Evolutionary conservation across 176 grass and related monocot genomes (phyloP).

Genomic region (Aegilops umbellulata): DNA sequence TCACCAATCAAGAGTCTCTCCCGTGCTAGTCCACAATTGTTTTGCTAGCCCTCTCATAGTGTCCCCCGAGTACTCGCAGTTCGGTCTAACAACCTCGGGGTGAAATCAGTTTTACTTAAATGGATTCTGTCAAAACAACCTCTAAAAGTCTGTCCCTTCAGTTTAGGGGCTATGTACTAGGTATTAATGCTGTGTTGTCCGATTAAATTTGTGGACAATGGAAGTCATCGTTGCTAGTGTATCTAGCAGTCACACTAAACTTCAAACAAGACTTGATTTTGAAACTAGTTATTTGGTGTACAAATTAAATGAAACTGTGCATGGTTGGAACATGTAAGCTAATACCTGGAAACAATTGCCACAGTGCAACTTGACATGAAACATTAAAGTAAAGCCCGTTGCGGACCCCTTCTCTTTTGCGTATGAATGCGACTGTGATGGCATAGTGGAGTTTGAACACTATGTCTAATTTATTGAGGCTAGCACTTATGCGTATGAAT

Average conservation of each 20-base stretch:
- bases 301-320: neutral
- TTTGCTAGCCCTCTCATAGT: no score
- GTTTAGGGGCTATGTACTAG: no score
- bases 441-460: no score
- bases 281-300: neutral
- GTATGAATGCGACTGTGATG: neutral
- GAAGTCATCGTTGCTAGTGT: neutral
- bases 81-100: no score
- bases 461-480: neutral
- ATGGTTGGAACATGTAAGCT: neutral
- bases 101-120: no score
- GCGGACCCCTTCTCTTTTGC: neutral
- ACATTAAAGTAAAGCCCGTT: neutral
- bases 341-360: neutral
- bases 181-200: neutral
- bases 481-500: neutral
- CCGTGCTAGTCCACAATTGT: no score
- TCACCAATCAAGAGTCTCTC: no score
- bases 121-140: no score
- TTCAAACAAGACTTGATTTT: neutral
- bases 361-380: neutral
- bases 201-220: neutral
- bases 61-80: no score
- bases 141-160: no score
- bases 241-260: neutral